These are phyloP conservation scores for Blastomyces parvus DNA, from an alignment of 2,329 filamentous ascomycete genomes.

Conservation along the genomic window DNA sequence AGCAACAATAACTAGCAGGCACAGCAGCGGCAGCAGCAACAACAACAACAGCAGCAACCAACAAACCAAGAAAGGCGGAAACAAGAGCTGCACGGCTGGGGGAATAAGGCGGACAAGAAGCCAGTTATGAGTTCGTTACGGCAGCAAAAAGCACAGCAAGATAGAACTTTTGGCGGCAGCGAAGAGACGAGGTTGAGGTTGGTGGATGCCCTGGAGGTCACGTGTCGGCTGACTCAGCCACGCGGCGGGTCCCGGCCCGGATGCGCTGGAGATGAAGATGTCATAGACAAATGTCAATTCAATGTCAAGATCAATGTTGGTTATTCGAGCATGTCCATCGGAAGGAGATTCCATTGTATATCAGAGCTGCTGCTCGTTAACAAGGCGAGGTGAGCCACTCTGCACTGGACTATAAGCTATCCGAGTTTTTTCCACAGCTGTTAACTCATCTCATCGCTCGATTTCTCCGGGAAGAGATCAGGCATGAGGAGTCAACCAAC, in stretches of 20 bases:
- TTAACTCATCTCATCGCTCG: too few species aligned
- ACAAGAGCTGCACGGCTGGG: neutral
- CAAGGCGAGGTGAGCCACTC: too few species aligned
- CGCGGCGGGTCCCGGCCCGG: neutral
- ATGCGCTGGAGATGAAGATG: neutral
- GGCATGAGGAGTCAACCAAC: too few species aligned
- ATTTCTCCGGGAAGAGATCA: too few species aligned
- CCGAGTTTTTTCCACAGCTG: too few species aligned
- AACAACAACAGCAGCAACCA: neutral
- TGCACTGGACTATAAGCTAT: too few species aligned
- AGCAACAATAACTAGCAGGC: neutral
- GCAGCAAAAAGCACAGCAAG: neutral
- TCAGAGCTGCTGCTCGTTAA: too few species aligned
- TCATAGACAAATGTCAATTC: neutral
- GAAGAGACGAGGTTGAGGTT: neutral
- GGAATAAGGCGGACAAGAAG: neutral
- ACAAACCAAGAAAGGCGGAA: neutral
- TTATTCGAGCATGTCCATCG: too few species aligned
- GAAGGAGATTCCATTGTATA: too few species aligned
- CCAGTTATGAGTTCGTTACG: too few species aligned
- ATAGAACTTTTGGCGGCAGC: neutral
- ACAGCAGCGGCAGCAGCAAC: neutral
- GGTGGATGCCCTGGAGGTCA: neutral
- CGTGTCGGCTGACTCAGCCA: neutral
- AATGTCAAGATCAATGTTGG: too few species aligned